Evolutionary conservation across 257 asterid species (phyloP).

Genomic region (Voacanga thouarsii): DNA sequence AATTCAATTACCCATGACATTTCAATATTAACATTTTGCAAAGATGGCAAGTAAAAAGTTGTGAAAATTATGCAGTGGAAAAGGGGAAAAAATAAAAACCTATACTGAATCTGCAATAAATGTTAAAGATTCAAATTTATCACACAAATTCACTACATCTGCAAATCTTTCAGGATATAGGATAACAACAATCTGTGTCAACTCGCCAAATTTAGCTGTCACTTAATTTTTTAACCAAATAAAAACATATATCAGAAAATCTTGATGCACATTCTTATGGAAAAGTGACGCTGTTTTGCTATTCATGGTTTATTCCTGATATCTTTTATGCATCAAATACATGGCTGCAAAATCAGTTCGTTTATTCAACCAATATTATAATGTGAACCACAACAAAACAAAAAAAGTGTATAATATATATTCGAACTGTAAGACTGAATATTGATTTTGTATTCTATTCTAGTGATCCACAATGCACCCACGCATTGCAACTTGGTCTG

Average conservation of each 20-base stretch:
- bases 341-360: neutral
- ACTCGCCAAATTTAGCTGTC: no score
- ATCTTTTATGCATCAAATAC: neutral
- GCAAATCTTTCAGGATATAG: neutral
- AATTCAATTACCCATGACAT: neutral
- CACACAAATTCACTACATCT: neutral
- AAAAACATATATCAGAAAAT: neutral
- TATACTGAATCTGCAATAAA: neutral
- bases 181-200: no score
- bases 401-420: neutral
- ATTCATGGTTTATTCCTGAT: neutral
- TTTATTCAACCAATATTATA: neutral
- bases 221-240: no score
- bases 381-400: neutral
- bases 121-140: neutral
- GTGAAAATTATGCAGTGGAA: neutral
- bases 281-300: no score
- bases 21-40: neutral
- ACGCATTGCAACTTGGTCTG: neutral
- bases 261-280: neutral
- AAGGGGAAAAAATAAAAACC: neutral
- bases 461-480: neutral
- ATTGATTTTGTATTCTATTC: neutral
- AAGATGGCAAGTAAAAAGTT: neutral
- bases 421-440: neutral